Evolutionary conservation across 139 green algal species (phyloP).

Genomic region (Diplosphaera chodatii): DNA sequence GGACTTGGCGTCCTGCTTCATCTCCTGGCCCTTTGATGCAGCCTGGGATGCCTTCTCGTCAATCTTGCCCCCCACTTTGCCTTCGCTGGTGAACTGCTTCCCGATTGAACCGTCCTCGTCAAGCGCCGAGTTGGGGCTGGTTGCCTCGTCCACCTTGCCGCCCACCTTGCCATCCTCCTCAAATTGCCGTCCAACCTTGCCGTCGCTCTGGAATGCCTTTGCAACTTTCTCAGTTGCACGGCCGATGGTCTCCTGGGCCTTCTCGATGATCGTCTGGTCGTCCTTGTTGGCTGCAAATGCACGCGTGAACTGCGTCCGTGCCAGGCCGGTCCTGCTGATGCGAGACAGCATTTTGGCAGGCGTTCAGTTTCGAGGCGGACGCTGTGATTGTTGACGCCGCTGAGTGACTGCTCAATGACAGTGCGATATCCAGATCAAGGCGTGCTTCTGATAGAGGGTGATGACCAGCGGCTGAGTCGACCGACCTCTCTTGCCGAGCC

Average conservation of each 20-base stretch:
- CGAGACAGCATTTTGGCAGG: neutral
- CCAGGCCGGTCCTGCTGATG: neutral
- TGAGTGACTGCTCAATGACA: too few relatives aligned
- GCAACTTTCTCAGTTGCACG: too few relatives aligned
- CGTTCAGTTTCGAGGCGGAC: too few relatives aligned
- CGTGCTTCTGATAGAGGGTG: too few relatives aligned
- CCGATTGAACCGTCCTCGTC: neutral
- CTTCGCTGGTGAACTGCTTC: neutral
- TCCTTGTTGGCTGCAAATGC: neutral
- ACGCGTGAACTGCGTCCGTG: neutral
- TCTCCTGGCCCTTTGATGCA: neutral
- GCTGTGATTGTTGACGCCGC: too few relatives aligned
- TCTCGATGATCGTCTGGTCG: neutral
- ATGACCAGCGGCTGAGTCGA: too few relatives aligned
- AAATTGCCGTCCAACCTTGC: neutral
- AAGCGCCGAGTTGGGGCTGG: neutral
- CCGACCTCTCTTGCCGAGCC: too few relatives aligned
- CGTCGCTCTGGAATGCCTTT: too few relatives aligned
- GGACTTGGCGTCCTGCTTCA: neutral
- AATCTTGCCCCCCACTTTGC: neutral
- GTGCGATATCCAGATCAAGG: too few relatives aligned
- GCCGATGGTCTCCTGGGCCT: neutral
- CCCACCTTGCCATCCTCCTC: neutral
- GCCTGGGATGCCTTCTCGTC: neutral
- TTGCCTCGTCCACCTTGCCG: neutral